Percentiles rank a stretch among this genome's conserved stretches.
Evolutionary conservation across 306 rosid species (phyloP).

Genomic region (Bauhinia variegata): DNA sequence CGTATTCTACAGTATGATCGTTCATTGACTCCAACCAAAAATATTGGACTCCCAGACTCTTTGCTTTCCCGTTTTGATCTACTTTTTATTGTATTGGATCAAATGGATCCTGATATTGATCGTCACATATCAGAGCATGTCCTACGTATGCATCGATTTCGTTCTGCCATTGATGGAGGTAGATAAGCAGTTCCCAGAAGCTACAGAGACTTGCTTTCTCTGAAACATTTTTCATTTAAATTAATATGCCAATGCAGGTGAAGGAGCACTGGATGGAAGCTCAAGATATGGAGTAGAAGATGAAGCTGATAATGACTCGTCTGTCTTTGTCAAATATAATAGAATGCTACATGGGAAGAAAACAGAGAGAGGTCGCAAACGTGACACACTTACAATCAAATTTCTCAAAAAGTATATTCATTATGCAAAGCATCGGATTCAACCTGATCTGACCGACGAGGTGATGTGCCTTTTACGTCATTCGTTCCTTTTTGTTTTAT

Average conservation of each 20-base stretch:
- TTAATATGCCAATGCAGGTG: constrained; percentile 56
- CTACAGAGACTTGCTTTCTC: constrained; percentile 22
- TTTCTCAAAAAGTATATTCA: constrained; percentile 95
- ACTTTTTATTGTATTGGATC: constrained; percentile 90
- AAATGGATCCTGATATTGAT: constrained; percentile 99
- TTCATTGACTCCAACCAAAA: constrained; percentile 97
- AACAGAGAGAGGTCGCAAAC: constrained; percentile 65
- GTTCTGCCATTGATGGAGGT: constrained; percentile 88
- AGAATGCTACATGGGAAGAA: constrained; percentile 93
- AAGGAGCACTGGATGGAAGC: constrained; percentile 63
- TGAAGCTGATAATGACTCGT: constrained; percentile 70
- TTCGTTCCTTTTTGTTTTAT: constrained; percentile 21
- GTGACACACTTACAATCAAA: constrained; percentile 84
- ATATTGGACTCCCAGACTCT: constrained; percentile 97
- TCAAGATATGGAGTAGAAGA: constrained; percentile 85
- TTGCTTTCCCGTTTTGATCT: constrained; percentile 97
- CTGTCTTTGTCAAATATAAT: constrained; percentile 88
- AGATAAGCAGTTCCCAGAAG: constrained; percentile 38
- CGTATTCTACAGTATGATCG: constrained; percentile 80
- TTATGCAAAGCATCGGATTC: constrained; percentile 98
- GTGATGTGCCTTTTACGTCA: constrained; percentile 41
- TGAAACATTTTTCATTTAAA: constrained; percentile 25
- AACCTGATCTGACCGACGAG: constrained; percentile 96
- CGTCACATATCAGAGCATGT: constrained; percentile 90
- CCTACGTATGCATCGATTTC: constrained; percentile 93